These are phyloP conservation scores for Boletus reticulatus DNA, from an alignment of 768 basidiomycete species.

Conservation along the genomic window DNA sequence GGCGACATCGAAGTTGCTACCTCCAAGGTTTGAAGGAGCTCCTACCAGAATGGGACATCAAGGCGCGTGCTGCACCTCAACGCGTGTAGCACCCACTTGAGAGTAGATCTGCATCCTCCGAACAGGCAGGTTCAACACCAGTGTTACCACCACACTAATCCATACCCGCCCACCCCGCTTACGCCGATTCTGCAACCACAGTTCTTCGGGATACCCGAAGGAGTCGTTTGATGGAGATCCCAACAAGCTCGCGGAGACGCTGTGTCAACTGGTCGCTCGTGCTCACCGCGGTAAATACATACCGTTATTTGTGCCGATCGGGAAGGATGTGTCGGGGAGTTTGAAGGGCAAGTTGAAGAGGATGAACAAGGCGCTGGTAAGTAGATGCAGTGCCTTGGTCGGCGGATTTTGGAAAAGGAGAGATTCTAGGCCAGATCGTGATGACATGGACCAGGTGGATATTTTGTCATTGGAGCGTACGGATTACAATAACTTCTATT, in stretches of 20 bases:
- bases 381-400: slow-evolving; percentile 5
- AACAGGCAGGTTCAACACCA: slow-evolving; percentile 17
- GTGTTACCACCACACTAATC: neutral
- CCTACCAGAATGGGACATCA: slow-evolving; percentile 17
- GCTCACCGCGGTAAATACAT: neutral
- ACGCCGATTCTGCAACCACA: slow-evolving; percentile 1
- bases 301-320: slow-evolving; percentile 5
- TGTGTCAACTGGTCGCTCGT: neutral
- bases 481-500: too few relatives aligned
- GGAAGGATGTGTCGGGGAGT: slow-evolving; percentile 8
- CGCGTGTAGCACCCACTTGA: neutral
- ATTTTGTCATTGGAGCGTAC: too few relatives aligned
- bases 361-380: neutral
- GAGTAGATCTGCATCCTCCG: slow-evolving; percentile 15
- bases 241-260: slow-evolving; percentile 9
- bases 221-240: slow-evolving; percentile 7
- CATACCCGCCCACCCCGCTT: slow-evolving; percentile 7
- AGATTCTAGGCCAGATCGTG: neutral
- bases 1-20: slow-evolving; percentile 42
- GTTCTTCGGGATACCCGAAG: neutral
- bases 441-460: neutral
- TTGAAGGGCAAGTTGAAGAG: neutral
- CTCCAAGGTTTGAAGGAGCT: slow-evolving; percentile 8
- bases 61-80: neutral
- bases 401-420: neutral